Conservation (phyloP, 768 basidiomycete species). For the Tremella fuciformis region DNA sequence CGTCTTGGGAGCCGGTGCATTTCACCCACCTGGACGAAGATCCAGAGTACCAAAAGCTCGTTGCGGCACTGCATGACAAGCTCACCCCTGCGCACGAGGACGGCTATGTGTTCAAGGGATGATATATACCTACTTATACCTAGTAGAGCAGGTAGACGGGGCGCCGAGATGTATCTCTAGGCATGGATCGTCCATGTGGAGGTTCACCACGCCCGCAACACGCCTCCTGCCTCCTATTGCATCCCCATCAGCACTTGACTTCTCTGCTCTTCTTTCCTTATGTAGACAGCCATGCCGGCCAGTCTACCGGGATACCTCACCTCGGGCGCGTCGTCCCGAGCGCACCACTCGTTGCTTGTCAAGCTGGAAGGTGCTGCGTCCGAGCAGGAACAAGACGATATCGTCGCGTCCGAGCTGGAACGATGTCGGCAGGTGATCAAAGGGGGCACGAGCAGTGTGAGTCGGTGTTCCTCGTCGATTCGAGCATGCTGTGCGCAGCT, state of each 20-base stretch:
- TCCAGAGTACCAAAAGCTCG: conserved; percentile 69
- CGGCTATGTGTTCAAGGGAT: conserved; percentile 62
- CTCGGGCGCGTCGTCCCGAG: conserved; percentile 41
- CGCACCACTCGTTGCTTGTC: conserved; percentile 41
- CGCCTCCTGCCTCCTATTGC: too few species aligned
- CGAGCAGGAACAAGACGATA: conserved; percentile 30
- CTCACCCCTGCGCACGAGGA: conserved; percentile 71
- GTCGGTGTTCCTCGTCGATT: not conserved
- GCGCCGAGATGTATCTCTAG: too few species aligned
- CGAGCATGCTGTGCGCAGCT: not conserved
- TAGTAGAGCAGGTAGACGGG: too few species aligned
- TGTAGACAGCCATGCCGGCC: too few species aligned
- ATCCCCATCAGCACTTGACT: too few species aligned
- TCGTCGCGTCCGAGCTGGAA: conserved; percentile 21
- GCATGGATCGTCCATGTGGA: too few species aligned
- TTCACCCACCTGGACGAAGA: conserved; percentile 71
- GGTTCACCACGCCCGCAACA: too few species aligned
- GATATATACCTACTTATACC: too few species aligned
- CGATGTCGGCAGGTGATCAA: conserved; percentile 16
- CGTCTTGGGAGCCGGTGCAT: conserved; percentile 71
- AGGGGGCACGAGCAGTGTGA: conserved; percentile 18
- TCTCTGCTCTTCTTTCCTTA: too few species aligned
- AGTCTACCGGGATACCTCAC: conserved; percentile 38
- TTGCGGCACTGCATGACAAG: conserved; percentile 59
- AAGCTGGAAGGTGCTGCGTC: conserved; percentile 29